phyloP scores from a whole-genome alignment of 2,329 filamentous ascomycete species.

The Verticillium tricorpus region DNA sequence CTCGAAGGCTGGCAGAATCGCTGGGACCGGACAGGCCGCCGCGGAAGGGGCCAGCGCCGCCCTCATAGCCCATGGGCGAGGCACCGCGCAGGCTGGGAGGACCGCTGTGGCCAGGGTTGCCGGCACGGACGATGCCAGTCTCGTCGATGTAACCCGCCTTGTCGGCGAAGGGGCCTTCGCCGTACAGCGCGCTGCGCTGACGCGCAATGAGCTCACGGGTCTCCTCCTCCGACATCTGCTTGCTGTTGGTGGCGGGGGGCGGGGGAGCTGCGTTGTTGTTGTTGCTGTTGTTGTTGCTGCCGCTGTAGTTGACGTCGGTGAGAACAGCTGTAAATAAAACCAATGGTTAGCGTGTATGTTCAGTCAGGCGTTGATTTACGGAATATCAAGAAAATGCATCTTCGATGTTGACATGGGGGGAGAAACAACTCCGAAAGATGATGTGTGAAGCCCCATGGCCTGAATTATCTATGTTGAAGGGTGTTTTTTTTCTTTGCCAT shows the following conservation, averaged over 20 bases:
- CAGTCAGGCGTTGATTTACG: conserved; percentile 3
- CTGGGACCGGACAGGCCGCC: conserved; percentile 31
- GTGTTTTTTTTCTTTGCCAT: conserved; percentile 27
- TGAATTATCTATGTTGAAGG: conserved; percentile 26
- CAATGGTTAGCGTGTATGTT: conserved; percentile 11
- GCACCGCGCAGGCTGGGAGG: conserved; percentile 65
- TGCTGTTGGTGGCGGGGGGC: conserved; percentile 42
- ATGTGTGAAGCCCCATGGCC: conserved; percentile 11
- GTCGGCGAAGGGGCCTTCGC: conserved; percentile 67
- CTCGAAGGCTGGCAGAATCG: conserved; percentile 9
- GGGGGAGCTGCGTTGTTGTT: conserved; percentile 8
- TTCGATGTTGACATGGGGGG: conserved; percentile 8
- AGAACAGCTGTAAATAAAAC: conserved; percentile 10
- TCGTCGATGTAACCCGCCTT: conserved; percentile 66
- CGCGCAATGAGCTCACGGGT: conserved; percentile 93
- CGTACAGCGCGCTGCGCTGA: conserved; percentile 91
- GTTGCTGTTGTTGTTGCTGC: neutral
- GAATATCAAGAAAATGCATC: conserved; percentile 1
- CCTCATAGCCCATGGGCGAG: conserved; percentile 76
- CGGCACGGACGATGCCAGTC: conserved; percentile 55
- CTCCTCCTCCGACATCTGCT: conserved; percentile 92
- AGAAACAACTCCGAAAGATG: conserved; percentile 6
- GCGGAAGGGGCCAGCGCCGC: conserved; percentile 30
- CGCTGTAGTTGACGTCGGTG: conserved; percentile 20
- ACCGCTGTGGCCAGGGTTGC: conserved; percentile 61